Evolutionary conservation across 805 yeast genomes (phyloP).

Genomic region (Hanseniaspora lindneri): DNA sequence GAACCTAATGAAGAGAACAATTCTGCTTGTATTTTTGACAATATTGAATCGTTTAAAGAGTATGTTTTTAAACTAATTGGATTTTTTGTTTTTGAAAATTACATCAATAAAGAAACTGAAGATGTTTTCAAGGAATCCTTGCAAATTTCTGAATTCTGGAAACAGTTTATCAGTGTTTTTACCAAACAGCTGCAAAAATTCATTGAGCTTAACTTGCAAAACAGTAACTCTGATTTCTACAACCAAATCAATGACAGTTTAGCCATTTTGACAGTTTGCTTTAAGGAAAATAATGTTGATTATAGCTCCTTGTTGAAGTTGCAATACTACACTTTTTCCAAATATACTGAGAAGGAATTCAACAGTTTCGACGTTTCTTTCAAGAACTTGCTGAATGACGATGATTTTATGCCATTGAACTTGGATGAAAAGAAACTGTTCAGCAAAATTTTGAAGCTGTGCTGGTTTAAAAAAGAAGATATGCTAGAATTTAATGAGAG

Average conservation of each 20-base stretch:
- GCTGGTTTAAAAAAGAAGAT: slow-evolving; percentile 56
- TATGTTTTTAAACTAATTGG: slow-evolving; percentile 58
- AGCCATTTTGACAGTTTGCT: slow-evolving; percentile 60
- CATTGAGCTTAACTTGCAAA: slow-evolving; percentile 31
- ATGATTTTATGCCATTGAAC: slow-evolving; percentile 79
- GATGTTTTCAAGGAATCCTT: slow-evolving; percentile 50
- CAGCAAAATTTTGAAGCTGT: slow-evolving; percentile 47
- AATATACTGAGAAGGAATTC: slow-evolving; percentile 46
- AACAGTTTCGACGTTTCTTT: slow-evolving; percentile 51
- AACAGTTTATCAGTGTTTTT: slow-evolving; percentile 47
- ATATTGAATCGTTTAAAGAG: slow-evolving; percentile 31
- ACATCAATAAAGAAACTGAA: slow-evolving; percentile 51
- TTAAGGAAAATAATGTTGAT: slow-evolving; percentile 60
- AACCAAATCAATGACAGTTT: slow-evolving; percentile 47
- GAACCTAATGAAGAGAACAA: slow-evolving; percentile 17
- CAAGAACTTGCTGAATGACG: slow-evolving; percentile 51
- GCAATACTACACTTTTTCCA: slow-evolving; percentile 45
- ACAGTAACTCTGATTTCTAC: slow-evolving; percentile 35
- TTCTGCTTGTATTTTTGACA: slow-evolving; percentile 8
- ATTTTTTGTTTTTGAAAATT: slow-evolving; percentile 64
- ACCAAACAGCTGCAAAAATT: slow-evolving; percentile 46
- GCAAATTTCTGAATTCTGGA: slow-evolving; percentile 53
- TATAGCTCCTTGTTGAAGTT: slow-evolving; percentile 50
- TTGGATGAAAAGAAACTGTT: slow-evolving; percentile 50
- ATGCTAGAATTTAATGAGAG: slow-evolving; percentile 25